These are phyloP conservation scores for Coniella vitis DNA, from an alignment of 2,329 filamentous ascomycete genomes.

Conservation along the genomic window DNA sequence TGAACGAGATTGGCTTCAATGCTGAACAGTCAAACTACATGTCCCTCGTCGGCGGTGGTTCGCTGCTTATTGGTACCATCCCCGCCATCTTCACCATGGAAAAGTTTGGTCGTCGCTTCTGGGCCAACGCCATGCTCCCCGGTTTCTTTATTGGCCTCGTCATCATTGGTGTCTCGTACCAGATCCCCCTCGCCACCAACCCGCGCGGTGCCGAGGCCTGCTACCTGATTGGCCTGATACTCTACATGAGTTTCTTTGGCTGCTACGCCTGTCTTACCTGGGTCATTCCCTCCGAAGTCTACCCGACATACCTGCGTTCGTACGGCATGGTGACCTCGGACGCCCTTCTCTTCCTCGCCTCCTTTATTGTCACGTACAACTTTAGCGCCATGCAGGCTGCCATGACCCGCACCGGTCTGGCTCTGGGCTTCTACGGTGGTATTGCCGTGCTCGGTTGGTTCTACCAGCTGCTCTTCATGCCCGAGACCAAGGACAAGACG, in stretches of 20 bases:
- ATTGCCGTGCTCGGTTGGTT: slow-evolving; percentile 65
- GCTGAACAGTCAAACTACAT: slow-evolving; percentile 60
- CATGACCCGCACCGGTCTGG: slow-evolving; percentile 60
- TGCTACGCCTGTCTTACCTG: slow-evolving; percentile 59
- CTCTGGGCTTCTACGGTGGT: slow-evolving; percentile 67
- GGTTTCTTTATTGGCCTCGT: slow-evolving; percentile 65
- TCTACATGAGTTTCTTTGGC: slow-evolving; percentile 65
- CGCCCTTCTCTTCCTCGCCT: slow-evolving; percentile 61
- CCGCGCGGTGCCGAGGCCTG: slow-evolving; percentile 46
- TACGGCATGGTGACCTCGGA: slow-evolving; percentile 70
- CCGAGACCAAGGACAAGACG: slow-evolving; percentile 62
- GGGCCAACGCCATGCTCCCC: slow-evolving; percentile 65
- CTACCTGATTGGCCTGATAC: slow-evolving; percentile 60
- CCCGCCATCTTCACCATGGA: slow-evolving; percentile 67
- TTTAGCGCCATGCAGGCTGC: slow-evolving; percentile 62
- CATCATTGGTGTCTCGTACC: slow-evolving; percentile 59
- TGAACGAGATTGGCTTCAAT: slow-evolving; percentile 62
- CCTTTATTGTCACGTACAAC: slow-evolving; percentile 71
- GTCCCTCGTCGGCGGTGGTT: slow-evolving; percentile 64
- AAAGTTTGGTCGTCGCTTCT: slow-evolving; percentile 64
- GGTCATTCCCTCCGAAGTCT: slow-evolving; percentile 63
- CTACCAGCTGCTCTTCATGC: slow-evolving; percentile 71
- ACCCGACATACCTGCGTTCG: slow-evolving; percentile 63
- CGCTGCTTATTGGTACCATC: slow-evolving; percentile 60
- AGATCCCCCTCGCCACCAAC: slow-evolving; percentile 41